Percentiles rank a stretch among this genome's conserved stretches.
phyloP scores from a whole-genome alignment of 768 basidiomycete species.

The Boletus rubescentipes region DNA sequence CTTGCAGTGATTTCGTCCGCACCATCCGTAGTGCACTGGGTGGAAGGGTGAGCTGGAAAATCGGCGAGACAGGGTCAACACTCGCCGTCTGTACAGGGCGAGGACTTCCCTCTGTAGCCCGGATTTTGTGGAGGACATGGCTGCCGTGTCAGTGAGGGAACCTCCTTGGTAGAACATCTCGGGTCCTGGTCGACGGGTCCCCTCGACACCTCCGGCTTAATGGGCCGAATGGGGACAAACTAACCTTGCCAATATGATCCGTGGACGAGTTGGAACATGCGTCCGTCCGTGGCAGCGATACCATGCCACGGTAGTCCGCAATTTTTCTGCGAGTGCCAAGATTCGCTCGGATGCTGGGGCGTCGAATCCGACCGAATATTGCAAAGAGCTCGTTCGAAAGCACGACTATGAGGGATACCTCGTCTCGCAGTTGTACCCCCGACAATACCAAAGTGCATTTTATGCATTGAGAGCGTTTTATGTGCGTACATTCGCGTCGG shows the following conservation, averaged over 20 bases:
- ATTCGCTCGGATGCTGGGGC: slow-evolving; percentile 17
- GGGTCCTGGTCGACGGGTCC: slow-evolving; percentile 9
- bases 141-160: neutral
- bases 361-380: slow-evolving; percentile 57
- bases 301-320: slow-evolving; percentile 3
- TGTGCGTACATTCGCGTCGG: slow-evolving; percentile 45
- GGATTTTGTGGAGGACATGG: slow-evolving; percentile 38
- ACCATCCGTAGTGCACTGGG: slow-evolving; percentile 75
- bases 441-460: slow-evolving; percentile 60
- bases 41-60: slow-evolving; percentile 5
- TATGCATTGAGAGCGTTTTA: slow-evolving; percentile 83
- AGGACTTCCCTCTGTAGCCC: slow-evolving; percentile 56
- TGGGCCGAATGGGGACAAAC: slow-evolving; percentile 2
- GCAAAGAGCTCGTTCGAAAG: slow-evolving; percentile 67
- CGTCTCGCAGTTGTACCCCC: slow-evolving; percentile 69
- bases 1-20: slow-evolving; percentile 57
- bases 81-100: slow-evolving; percentile 54
- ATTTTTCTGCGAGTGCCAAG: slow-evolving; percentile 12
- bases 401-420: slow-evolving; percentile 84
- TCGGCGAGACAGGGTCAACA: neutral
- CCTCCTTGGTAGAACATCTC: neutral
- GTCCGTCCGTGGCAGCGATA: slow-evolving; percentile 11
- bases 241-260: slow-evolving; percentile 17
- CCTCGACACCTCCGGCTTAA: slow-evolving; percentile 25
- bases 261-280: slow-evolving; percentile 5